phyloP scores from a whole-genome alignment of 768 basidiomycete species.

The Trametes cubensis region DNA sequence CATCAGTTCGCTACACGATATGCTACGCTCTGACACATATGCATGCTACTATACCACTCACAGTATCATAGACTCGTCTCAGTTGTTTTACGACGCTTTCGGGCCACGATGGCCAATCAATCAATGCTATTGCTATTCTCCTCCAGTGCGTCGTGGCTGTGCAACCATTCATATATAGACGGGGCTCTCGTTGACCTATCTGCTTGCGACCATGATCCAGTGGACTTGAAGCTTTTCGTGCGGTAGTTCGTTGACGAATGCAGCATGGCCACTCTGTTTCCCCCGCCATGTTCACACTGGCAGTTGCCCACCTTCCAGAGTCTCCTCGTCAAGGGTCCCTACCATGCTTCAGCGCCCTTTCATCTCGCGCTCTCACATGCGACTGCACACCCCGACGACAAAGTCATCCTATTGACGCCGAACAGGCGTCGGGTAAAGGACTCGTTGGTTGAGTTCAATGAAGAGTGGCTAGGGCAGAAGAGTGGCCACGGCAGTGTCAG shows the following conservation, averaged over 20 bases:
- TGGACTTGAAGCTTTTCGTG: slow-evolving; percentile 41
- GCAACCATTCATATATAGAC: slow-evolving; percentile 40
- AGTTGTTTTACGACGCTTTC: neutral
- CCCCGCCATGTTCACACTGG: slow-evolving; percentile 44
- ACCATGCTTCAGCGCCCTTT: slow-evolving; percentile 70
- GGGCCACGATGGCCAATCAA: neutral
- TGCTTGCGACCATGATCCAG: slow-evolving; percentile 45
- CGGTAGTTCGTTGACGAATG: neutral
- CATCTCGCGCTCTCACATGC: slow-evolving; percentile 62
- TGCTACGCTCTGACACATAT: neutral
- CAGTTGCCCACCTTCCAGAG: slow-evolving; percentile 58
- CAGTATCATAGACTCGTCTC: neutral
- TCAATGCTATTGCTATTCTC: neutral
- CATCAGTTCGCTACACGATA: neutral
- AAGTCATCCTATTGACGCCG: slow-evolving; percentile 55
- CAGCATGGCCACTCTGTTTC: slow-evolving; percentile 44
- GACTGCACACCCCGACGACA: slow-evolving; percentile 36
- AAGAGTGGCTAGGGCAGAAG: slow-evolving; percentile 42
- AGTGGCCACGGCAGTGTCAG: slow-evolving; percentile 35
- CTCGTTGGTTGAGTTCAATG: slow-evolving; percentile 51
- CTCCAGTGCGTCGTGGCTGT: neutral
- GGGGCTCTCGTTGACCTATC: no score
- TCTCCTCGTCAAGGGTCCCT: slow-evolving; percentile 64
- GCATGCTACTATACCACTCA: neutral
- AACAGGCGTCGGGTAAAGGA: slow-evolving; percentile 48